Evolutionary conservation across 169 alveolate genomes (phyloP).

Genomic region (Cryptosporidium muris): DNA sequence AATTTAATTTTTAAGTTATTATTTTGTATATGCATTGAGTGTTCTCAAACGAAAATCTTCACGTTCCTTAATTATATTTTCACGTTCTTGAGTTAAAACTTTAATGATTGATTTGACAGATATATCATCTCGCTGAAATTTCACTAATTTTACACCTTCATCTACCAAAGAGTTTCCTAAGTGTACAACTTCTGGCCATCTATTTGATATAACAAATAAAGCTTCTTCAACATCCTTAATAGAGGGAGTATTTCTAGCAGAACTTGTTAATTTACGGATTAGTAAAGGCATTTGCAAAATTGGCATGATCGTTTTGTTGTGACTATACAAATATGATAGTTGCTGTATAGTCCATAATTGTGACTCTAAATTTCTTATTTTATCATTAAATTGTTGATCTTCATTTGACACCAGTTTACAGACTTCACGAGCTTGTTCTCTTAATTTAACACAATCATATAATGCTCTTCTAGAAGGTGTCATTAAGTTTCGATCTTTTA

Average conservation of each 20-base stretch:
- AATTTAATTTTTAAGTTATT: not conserved
- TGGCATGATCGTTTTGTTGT: constrained; percentile 38
- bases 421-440: constrained; percentile 44
- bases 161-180: constrained; percentile 45
- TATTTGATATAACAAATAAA: constrained; percentile 10
- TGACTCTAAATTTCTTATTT: constrained; percentile 17
- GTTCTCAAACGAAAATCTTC: constrained; percentile 56
- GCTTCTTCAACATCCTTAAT: constrained; percentile 21
- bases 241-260: constrained; percentile 55
- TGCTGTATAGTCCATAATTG: constrained; percentile 57
- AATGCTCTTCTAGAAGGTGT: constrained; percentile 62
- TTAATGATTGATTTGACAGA: constrained; percentile 3
- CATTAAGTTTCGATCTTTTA: constrained; percentile 27
- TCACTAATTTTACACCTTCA: constrained; percentile 36
- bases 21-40: constrained; percentile 2
- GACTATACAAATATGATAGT: constrained; percentile 20
- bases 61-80: constrained; percentile 19
- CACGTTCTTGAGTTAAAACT: constrained; percentile 31
- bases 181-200: constrained; percentile 51
- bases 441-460: constrained; percentile 25
- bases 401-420: constrained; percentile 29
- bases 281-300: constrained; percentile 47
- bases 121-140: constrained; percentile 18
- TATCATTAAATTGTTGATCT: constrained; percentile 33
- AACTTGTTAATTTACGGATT: constrained; percentile 28